Conservation (phyloP, 2,329 filamentous ascomycete genomes). For the Pseudogymnoascus sp. region DNA sequence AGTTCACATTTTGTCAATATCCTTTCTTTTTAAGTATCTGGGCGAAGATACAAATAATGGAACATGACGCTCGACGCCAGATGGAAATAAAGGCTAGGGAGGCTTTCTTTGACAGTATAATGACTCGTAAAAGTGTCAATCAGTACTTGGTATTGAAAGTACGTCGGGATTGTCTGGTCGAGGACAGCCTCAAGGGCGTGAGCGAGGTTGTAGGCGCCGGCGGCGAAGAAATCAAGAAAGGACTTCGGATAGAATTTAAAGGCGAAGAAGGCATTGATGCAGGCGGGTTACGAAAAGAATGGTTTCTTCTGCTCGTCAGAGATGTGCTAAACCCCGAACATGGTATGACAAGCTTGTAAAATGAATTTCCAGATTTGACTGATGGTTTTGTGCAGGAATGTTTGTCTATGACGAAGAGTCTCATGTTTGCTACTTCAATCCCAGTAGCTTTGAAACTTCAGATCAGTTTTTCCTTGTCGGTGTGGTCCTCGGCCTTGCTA, state of each 20-base stretch:
- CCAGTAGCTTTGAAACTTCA: slow-evolving; percentile 78
- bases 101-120: slow-evolving; percentile 83
- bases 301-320: slow-evolving; percentile 80
- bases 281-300: slow-evolving; percentile 84
- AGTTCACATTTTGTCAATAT: slow-evolving; percentile 86
- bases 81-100: slow-evolving; percentile 85
- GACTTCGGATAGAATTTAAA: slow-evolving; percentile 72
- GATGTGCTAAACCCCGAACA: slow-evolving; percentile 89
- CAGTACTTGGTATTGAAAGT: slow-evolving; percentile 72
- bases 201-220: slow-evolving; percentile 76
- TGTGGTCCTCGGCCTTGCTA: slow-evolving; percentile 77
- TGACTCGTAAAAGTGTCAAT: slow-evolving; percentile 63
- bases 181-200: slow-evolving; percentile 77
- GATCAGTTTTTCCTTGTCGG: slow-evolving; percentile 90
- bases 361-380: slow-evolving; percentile 9
- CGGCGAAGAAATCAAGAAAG: slow-evolving; percentile 83
- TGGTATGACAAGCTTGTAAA: slow-evolving; percentile 44
- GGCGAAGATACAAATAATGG: slow-evolving; percentile 83
- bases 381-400: slow-evolving; percentile 49
- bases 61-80: slow-evolving; percentile 78
- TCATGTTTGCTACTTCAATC: slow-evolving; percentile 87
- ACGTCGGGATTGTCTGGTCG: slow-evolving; percentile 75
- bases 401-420: slow-evolving; percentile 91
- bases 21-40: slow-evolving; percentile 87
- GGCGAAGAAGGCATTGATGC: slow-evolving; percentile 90